Percentiles rank a stretch among this genome's conserved stretches.
Conservation (phyloP, 495 filamentous ascomycete species). For the Aspergillus saccharolyticus region DNA sequence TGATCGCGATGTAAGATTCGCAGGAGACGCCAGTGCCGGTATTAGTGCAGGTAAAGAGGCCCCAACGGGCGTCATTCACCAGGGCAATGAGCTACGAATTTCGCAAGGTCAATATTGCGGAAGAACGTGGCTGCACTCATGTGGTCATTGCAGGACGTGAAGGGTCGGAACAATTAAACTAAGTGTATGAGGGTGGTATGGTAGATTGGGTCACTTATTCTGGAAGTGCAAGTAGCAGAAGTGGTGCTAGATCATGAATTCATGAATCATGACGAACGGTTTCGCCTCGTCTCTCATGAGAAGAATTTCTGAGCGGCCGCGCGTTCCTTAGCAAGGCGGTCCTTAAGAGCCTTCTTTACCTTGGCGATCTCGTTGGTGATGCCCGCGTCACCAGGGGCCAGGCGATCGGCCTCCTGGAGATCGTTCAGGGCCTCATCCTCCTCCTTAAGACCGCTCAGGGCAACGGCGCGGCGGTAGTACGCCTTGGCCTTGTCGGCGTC, state of each 20-base stretch:
- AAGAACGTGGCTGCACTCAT: neutral
- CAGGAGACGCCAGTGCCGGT: too few species aligned
- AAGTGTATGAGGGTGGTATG: neutral
- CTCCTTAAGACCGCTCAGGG: slow-evolving; percentile 69
- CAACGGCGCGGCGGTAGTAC: slow-evolving; percentile 73
- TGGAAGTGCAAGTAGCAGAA: neutral
- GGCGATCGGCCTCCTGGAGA: slow-evolving; percentile 68
- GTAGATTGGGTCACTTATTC: neutral
- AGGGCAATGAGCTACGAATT: neutral
- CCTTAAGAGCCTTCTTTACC: slow-evolving; percentile 70
- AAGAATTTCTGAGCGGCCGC: slow-evolving; percentile 89
- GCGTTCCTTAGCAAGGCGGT: slow-evolving; percentile 78
- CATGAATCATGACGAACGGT: slow-evolving; percentile 28
- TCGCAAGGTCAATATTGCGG: neutral
- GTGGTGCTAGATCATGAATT: slow-evolving; percentile 17
- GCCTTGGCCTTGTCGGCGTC: slow-evolving; percentile 86
- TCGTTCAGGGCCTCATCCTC: slow-evolving; percentile 78
- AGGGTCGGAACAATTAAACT: neutral
- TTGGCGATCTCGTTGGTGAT: slow-evolving; percentile 67
- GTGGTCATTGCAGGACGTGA: neutral
- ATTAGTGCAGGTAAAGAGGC: too few species aligned
- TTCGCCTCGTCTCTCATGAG: slow-evolving; percentile 27
- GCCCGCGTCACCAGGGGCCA: slow-evolving; percentile 71
- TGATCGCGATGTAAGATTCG: too few species aligned
- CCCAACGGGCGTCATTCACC: too few species aligned